A percentile compares a stretch with the other conserved stretches of the same genome.
phyloP scores from a whole-genome alignment of 495 filamentous ascomycete genomes.

The Elaphomyces granulatus region DNA sequence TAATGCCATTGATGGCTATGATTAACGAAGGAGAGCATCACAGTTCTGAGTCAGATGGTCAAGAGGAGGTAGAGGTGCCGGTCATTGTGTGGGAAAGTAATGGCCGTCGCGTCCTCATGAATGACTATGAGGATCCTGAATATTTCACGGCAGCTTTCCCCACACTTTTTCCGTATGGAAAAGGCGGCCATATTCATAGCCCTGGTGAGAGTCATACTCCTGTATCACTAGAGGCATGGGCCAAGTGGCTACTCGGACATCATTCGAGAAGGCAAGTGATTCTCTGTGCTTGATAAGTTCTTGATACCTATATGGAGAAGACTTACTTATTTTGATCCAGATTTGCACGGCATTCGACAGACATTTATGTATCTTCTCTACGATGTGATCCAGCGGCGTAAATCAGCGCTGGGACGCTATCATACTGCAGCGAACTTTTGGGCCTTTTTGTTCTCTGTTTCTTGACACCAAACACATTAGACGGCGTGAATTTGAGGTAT shows the following conservation, averaged over 20 bases:
- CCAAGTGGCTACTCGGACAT: slow-evolving; percentile 6
- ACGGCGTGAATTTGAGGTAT: too few species aligned
- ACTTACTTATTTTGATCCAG: slow-evolving; percentile 1
- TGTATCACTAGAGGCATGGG: slow-evolving; percentile 5
- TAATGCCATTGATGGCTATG: slow-evolving; percentile 1
- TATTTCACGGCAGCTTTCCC: slow-evolving; percentile 11
- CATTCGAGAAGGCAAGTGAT: slow-evolving; percentile 12
- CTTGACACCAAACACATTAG: too few species aligned
- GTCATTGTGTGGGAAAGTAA: too few species aligned
- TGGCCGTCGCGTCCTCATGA: slow-evolving; percentile 1
- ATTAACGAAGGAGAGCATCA: not conserved
- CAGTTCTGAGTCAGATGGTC: too few species aligned
- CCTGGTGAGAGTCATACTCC: slow-evolving; percentile 4
- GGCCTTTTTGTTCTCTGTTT: too few species aligned
- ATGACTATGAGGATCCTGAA: slow-evolving; percentile 6
- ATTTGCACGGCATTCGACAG: slow-evolving; percentile 4
- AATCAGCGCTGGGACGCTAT: slow-evolving; percentile 5
- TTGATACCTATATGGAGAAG: too few species aligned
- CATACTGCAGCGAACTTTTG: too few species aligned
- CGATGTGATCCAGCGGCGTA: slow-evolving; percentile 5
- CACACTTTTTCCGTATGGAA: slow-evolving; percentile 8
- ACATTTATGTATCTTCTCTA: slow-evolving; percentile 8
- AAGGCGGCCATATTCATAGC: slow-evolving; percentile 12
- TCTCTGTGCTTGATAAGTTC: too few species aligned
- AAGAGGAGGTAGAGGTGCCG: too few species aligned